Base-by-base conservation (phyloP, 306 rosid genomes). In the Canavalia ensiformis region DNA sequence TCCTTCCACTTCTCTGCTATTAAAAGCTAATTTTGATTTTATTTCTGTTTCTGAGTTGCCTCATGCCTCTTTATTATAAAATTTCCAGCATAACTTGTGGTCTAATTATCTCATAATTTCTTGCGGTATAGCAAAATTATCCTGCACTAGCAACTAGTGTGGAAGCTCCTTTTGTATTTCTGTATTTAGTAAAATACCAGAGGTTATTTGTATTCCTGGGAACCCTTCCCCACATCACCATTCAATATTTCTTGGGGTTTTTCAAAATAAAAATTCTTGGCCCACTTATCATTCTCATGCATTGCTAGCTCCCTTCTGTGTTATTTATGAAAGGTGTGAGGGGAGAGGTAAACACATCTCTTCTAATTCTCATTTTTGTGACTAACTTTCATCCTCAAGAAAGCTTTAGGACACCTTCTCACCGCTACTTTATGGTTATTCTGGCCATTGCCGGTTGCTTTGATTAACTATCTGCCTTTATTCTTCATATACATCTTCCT, bases 361-460 rank as follows among this genome's bases (percentile, higher is more conserved):
- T 70, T 59, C 75, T 0, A 72, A 37, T 51, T 41, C 39, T 62
- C 39, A 45, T 41, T 30, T 72, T 49, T 54, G 8, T 58, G 10
- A 29, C 71, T 8, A 35, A 71, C 33, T 81, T 30, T 8, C 45
- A 73, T 55, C 25, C 37, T 54, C 1, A 5, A 35, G 41, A 47
- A 47, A 46, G 37, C 47, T 44, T 44, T 50, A 31, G 30, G 46
- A 72, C 76, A 42, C 31, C 28, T 18, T 18, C 25, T 31, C 42
- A 42, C 82, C 60, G 73, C 71, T 52, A 8, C 66, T 68, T 41
- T 45, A n/a, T 37, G 49, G 41, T 13, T 45, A 69, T 76, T 59
- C 47, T 56, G 47, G 2, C 4, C 39, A 80, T 75, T 4, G 28
- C 13, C 51, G 18, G 60, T 39, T 8, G 69, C 44, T 50, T 59